Conservation (phyloP, 139 green algal genomes). For the Tetradesmus lagerheimii region DNA sequence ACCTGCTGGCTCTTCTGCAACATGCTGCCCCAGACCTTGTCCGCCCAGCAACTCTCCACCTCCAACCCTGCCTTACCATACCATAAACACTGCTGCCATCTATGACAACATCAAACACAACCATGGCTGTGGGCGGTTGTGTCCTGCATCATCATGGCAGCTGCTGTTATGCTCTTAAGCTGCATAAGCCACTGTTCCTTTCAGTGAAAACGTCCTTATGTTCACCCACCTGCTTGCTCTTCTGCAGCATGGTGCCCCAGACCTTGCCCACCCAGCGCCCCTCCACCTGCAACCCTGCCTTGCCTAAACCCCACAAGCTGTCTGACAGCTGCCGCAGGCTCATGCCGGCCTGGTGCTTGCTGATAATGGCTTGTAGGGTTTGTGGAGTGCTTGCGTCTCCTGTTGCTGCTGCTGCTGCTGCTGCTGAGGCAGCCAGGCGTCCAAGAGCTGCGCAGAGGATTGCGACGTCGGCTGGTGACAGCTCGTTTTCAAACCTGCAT, state of each 20-base stretch:
- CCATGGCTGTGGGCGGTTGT: too few relatives aligned
- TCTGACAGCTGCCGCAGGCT: conserved; percentile 31
- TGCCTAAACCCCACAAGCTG: conserved; percentile 3
- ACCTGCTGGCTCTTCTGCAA: not conserved
- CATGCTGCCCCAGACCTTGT: not conserved
- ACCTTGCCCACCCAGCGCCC: not conserved
- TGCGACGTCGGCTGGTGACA: not conserved
- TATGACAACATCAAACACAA: not conserved
- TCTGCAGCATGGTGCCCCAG: not conserved
- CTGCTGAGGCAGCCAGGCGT: not conserved
- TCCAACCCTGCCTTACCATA: too few relatives aligned
- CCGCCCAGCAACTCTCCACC: too few relatives aligned
- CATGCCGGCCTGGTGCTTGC: not conserved
- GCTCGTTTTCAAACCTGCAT: not conserved
- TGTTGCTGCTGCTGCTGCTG: not conserved
- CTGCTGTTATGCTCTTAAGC: too few relatives aligned
- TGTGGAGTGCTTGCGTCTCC: not conserved
- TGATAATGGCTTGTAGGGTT: not conserved
- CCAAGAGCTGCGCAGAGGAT: not conserved
- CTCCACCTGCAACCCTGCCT: not conserved
- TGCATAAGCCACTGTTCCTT: too few relatives aligned
- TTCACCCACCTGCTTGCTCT: not conserved
- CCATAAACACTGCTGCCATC: not conserved
- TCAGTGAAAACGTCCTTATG: too few relatives aligned
- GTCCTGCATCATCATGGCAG: too few relatives aligned